Percentiles rank a stretch among this genome's conserved stretches.
Conservation (phyloP, 208 protist species). For the Acanthamoeba culbertsoni region DNA sequence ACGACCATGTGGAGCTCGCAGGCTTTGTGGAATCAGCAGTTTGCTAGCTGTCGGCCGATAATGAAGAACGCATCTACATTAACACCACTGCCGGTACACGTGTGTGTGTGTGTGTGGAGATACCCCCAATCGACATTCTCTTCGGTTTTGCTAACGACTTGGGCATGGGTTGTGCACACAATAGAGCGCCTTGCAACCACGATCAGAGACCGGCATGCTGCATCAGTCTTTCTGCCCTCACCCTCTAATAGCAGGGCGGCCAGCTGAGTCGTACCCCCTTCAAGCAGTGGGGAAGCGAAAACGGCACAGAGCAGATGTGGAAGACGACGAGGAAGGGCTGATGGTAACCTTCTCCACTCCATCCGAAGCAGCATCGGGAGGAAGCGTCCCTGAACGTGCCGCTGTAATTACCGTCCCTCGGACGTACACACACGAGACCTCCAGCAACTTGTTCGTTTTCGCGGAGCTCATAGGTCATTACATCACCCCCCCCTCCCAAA, state of each 20-base stretch:
- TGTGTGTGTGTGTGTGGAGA: too few relatives aligned
- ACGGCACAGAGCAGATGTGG: neutral
- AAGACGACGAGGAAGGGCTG: neutral
- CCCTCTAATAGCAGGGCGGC: too few relatives aligned
- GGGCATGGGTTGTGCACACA: too few relatives aligned
- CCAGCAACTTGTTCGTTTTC: slow-evolving; percentile 40
- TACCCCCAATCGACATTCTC: too few relatives aligned
- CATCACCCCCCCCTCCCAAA: too few relatives aligned
- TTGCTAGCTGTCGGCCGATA: neutral
- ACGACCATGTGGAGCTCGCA: neutral
- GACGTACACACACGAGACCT: slow-evolving; percentile 23
- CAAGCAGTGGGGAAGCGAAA: neutral
- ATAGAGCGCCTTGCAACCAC: too few relatives aligned
- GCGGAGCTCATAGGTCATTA: slow-evolving; percentile 29
- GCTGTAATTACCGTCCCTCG: neutral
- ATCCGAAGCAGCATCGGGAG: too few relatives aligned
- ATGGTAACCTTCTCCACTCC: neutral
- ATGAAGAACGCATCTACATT: neutral
- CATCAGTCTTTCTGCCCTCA: too few relatives aligned
- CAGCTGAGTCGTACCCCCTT: too few relatives aligned
- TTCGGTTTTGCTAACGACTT: too few relatives aligned
- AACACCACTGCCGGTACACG: neutral
- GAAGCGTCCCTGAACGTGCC: neutral
- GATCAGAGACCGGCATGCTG: too few relatives aligned
- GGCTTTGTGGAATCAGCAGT: neutral